Percentiles rank a stretch among this genome's conserved stretches.
These are phyloP conservation scores for Verticillium dahliae DNA, from an alignment of 2,329 filamentous ascomycete species.

Conservation along the genomic window DNA sequence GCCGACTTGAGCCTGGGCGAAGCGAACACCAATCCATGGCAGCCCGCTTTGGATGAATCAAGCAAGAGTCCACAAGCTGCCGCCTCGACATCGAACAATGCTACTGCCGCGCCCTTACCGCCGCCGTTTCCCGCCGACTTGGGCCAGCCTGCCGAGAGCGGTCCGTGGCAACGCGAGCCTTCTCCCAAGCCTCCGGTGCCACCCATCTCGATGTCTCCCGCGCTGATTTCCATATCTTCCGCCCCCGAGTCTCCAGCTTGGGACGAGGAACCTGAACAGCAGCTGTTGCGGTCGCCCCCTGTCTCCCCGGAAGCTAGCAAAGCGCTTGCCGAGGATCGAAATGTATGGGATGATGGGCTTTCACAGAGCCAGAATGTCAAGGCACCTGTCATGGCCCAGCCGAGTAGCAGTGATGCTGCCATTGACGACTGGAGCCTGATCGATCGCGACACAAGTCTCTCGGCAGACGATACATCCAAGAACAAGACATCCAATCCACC, in stretches of 20 bases:
- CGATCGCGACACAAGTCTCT: slow-evolving; percentile 4
- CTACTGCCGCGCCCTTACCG: slow-evolving; percentile 15
- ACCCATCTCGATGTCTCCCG: slow-evolving; percentile 10
- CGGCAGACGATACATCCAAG: background rate
- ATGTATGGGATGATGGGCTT: slow-evolving; percentile 45
- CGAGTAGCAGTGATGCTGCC: slow-evolving; percentile 17
- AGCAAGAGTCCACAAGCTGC: background rate
- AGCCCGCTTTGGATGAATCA: slow-evolving; percentile 20
- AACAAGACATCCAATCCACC: slow-evolving; percentile 1
- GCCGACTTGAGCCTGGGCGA: slow-evolving; percentile 36
- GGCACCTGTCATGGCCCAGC: slow-evolving; percentile 6
- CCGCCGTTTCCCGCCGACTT: slow-evolving; percentile 34
- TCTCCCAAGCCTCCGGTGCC: slow-evolving; percentile 3
- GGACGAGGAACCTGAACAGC: slow-evolving; percentile 23
- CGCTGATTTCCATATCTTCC: slow-evolving; percentile 24
- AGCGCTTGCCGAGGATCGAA: slow-evolving; percentile 32
- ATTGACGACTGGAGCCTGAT: slow-evolving; percentile 31
- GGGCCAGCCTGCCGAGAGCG: slow-evolving; percentile 31
- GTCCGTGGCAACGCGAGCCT: background rate
- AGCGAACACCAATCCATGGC: slow-evolving; percentile 37
- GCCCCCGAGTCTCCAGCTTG: slow-evolving; percentile 29
- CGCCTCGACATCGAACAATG: slow-evolving; percentile 2
- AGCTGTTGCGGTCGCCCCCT: slow-evolving; percentile 14
- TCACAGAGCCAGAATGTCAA: slow-evolving; percentile 32
- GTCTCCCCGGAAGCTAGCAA: slow-evolving; percentile 17